phyloP scores from a whole-genome alignment of 2,329 filamentous ascomycete genomes.

The Bipolaris cookei region DNA sequence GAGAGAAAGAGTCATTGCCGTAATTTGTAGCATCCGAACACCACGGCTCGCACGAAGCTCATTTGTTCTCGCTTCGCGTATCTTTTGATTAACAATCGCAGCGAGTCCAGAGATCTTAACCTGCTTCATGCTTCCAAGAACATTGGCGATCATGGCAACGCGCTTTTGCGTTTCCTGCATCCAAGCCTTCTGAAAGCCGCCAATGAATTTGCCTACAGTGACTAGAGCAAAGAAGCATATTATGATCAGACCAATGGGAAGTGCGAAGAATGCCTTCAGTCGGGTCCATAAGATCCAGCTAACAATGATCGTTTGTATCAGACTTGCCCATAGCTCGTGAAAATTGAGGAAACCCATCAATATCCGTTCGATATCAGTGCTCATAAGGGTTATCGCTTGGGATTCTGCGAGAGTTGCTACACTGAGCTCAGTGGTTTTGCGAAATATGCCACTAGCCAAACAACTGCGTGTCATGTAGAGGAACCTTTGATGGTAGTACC shows the following conservation, averaged over 20 bases:
- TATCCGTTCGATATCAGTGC: slow-evolving; percentile 35
- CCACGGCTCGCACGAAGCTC: too few species aligned
- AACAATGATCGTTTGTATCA: slow-evolving; percentile 19
- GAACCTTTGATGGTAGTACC: slow-evolving; percentile 19
- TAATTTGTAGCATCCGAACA: slow-evolving; percentile 18
- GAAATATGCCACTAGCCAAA: slow-evolving; percentile 18
- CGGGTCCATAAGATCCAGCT: slow-evolving; percentile 27
- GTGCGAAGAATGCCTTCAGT: slow-evolving; percentile 31
- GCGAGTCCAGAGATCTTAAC: slow-evolving; percentile 51
- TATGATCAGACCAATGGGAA: slow-evolving; percentile 27
- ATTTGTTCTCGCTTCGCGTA: too few species aligned
- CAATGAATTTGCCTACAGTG: slow-evolving; percentile 31
- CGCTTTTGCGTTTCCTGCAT: slow-evolving; percentile 35
- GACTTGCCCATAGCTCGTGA: slow-evolving; percentile 31
- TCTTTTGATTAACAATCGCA: too few species aligned
- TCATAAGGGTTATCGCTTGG: slow-evolving; percentile 33
- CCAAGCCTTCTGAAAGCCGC: slow-evolving; percentile 34
- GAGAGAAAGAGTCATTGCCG: slow-evolving; percentile 14
- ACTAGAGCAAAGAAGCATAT: slow-evolving; percentile 27
- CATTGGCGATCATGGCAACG: slow-evolving; percentile 35
- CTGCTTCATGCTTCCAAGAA: slow-evolving; percentile 50
- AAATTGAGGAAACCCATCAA: slow-evolving; percentile 18
- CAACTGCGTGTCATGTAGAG: slow-evolving; percentile 17
- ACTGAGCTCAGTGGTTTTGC: slow-evolving; percentile 13
- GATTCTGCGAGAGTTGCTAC: slow-evolving; percentile 7